Evolutionary conservation across 2,329 filamentous ascomycete genomes (phyloP).

Genomic region (Catunica adiposa): DNA sequence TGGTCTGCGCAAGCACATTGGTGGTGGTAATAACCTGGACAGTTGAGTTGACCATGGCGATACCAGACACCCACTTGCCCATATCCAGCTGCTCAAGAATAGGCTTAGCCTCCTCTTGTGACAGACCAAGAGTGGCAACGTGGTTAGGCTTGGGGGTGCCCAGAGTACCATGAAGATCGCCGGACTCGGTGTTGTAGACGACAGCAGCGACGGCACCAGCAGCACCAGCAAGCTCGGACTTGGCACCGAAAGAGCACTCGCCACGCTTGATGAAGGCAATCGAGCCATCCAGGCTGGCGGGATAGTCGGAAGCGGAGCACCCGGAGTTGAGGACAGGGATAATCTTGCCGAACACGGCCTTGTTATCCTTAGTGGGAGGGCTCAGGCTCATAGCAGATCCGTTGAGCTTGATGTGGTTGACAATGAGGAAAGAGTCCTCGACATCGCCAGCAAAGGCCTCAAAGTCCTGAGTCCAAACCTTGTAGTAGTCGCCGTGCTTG

Average conservation of each 20-base stretch:
- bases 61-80: constrained; percentile 34
- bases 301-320: constrained; percentile 48
- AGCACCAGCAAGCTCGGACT: constrained; percentile 49
- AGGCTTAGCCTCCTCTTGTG: constrained; percentile 39
- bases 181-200: constrained; percentile 57
- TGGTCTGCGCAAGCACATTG: constrained; percentile 49
- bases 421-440: constrained; percentile 41
- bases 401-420: constrained; percentile 33
- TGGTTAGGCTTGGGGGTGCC: constrained; percentile 42
- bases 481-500: constrained; percentile 43
- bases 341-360: constrained; percentile 42
- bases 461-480: constrained; percentile 45
- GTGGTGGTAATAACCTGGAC: constrained; percentile 36
- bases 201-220: constrained; percentile 56
- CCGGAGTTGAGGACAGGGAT: constrained; percentile 46
- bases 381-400: constrained; percentile 47
- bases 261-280: constrained; percentile 59
- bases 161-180: constrained; percentile 49
- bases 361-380: constrained; percentile 43
- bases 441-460: constrained; percentile 44
- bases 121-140: constrained; percentile 52
- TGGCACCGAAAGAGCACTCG: constrained; percentile 52
- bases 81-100: constrained; percentile 37
- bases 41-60: constrained; percentile 42
- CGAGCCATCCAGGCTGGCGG: constrained; percentile 38